Evolutionary conservation across 2,329 filamentous ascomycete genomes (phyloP).

Genomic region (Cercospora zeina): DNA sequence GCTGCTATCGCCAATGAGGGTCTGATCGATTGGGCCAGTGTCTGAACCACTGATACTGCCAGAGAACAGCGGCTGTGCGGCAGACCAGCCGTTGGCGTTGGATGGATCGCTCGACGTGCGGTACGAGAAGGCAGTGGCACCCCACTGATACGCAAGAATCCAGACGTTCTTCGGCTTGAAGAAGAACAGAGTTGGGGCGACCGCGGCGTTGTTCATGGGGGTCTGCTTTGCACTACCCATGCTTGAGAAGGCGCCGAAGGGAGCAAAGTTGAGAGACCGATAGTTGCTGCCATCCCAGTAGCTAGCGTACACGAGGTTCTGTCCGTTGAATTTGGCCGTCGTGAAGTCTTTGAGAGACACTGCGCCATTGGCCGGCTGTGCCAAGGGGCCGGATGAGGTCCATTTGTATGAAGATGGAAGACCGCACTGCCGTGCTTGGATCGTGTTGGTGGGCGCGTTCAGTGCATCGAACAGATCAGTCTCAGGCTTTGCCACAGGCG

Average conservation of each 20-base stretch:
- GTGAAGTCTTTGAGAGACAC: constrained; percentile 65
- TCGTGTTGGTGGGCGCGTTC: neutral
- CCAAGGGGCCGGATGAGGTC: constrained; percentile 50
- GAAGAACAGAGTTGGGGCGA: constrained; percentile 65
- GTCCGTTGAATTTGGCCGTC: constrained; percentile 54
- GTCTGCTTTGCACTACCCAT: constrained; percentile 57
- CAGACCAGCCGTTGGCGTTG: constrained; percentile 59
- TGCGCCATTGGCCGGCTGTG: constrained; percentile 57
- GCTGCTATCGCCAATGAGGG: constrained; percentile 60
- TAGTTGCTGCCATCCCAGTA: constrained; percentile 51
- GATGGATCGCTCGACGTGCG: constrained; percentile 59
- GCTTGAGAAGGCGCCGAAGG: constrained; percentile 56
- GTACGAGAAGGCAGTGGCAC: constrained; percentile 60
- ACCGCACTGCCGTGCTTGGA: constrained; percentile 3
- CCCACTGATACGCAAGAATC: constrained; percentile 69
- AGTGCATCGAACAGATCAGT: neutral
- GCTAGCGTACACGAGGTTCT: constrained; percentile 63
- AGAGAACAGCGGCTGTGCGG: constrained; percentile 56
- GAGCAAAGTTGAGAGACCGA: constrained; percentile 59
- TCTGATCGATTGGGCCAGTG: constrained; percentile 63
- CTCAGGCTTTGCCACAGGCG: constrained; percentile 1
- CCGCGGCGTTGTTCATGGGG: constrained; percentile 49
- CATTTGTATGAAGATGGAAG: constrained; percentile 59
- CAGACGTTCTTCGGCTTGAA: constrained; percentile 62
- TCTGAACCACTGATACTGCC: constrained; percentile 52